A percentile compares a stretch with the other conserved stretches of the same genome.
Evolutionary conservation across 2,329 filamentous ascomycete species (phyloP).

Genomic region (Cladobotryum protrusum): DNA sequence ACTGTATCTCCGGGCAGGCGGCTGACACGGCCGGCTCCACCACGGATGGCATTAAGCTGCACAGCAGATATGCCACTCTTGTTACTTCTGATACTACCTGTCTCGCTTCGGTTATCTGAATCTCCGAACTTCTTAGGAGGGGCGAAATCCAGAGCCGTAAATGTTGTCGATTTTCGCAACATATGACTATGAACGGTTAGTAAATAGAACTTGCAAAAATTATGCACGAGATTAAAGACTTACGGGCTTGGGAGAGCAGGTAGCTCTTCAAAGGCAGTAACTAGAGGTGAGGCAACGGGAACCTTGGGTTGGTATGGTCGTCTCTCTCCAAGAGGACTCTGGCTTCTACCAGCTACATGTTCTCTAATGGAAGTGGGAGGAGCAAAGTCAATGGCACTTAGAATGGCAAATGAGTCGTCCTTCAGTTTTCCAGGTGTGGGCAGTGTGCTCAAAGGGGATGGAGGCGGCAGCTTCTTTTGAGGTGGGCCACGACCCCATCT

Average conservation of each 20-base stretch:
- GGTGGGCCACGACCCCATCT: slow-evolving; percentile 39
- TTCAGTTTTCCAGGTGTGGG: slow-evolving; percentile 80
- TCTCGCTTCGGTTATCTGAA: slow-evolving; percentile 53
- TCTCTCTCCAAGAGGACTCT: slow-evolving; percentile 58
- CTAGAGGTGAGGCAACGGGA: slow-evolving; percentile 70
- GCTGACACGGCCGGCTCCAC: slow-evolving; percentile 80
- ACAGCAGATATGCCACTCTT: slow-evolving; percentile 64
- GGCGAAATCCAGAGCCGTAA: slow-evolving; percentile 75
- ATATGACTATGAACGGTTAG: slow-evolving; percentile 46
- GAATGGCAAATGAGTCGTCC: slow-evolving; percentile 69
- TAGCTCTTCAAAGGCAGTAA: slow-evolving; percentile 81
- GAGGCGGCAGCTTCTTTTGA: slow-evolving; percentile 58
- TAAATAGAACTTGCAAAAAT: slow-evolving; percentile 20
- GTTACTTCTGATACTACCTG: slow-evolving; percentile 62
- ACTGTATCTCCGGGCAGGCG: slow-evolving; percentile 76
- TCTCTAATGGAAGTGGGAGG: slow-evolving; percentile 65
- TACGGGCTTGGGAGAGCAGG: slow-evolving; percentile 82
- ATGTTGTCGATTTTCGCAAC: slow-evolving; percentile 71
- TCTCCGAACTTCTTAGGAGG: slow-evolving; percentile 69
- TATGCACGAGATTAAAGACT: slow-evolving; percentile 38
- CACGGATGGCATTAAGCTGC: slow-evolving; percentile 66
- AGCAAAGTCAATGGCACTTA: slow-evolving; percentile 74
- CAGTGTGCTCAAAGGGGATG: slow-evolving; percentile 64
- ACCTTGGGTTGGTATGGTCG: slow-evolving; percentile 70
- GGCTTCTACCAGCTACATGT: slow-evolving; percentile 60